These are phyloP conservation scores for Diplogelasinospora grovesii DNA, from an alignment of 495 filamentous ascomycete species.

Conservation along the genomic window DNA sequence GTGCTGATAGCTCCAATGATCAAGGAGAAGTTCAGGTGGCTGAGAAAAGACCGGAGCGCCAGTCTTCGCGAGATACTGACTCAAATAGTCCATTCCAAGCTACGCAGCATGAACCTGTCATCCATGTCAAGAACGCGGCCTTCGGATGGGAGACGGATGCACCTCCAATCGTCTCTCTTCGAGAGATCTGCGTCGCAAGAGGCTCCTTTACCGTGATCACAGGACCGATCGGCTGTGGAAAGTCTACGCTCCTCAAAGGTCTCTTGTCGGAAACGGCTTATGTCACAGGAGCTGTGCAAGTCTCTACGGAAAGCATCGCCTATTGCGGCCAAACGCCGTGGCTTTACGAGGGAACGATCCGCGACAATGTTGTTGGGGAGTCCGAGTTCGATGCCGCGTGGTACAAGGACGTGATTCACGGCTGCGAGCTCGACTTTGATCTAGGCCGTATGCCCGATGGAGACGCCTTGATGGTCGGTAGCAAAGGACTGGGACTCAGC, in stretches of 20 bases:
- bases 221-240: conserved; percentile 30
- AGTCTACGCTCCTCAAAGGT: conserved; percentile 26
- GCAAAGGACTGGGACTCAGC: conserved; percentile 53
- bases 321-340: conserved; percentile 35
- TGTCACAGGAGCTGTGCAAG: background rate
- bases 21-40: too few relatives aligned
- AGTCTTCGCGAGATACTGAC: too few relatives aligned
- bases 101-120: too few relatives aligned
- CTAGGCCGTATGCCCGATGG: conserved; percentile 16
- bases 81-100: too few relatives aligned
- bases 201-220: conserved; percentile 17
- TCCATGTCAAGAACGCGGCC: conserved; percentile 22
- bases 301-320: too few relatives aligned
- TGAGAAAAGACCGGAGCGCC: background rate
- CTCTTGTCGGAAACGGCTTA: conserved; percentile 19
- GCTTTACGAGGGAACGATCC: conserved; percentile 30
- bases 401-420: conserved; percentile 52
- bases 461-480: conserved; percentile 52
- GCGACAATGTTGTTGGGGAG: conserved; percentile 13
- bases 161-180: conserved; percentile 25
- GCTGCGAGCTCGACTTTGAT: conserved; percentile 50
- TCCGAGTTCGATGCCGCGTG: conserved; percentile 44
- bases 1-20: too few relatives aligned
- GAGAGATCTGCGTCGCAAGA: conserved; percentile 29
- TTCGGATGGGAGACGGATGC: conserved; percentile 36